phyloP scores from a whole-genome alignment of 164 flowering plant genomes.

The Magnolia sinica region DNA sequence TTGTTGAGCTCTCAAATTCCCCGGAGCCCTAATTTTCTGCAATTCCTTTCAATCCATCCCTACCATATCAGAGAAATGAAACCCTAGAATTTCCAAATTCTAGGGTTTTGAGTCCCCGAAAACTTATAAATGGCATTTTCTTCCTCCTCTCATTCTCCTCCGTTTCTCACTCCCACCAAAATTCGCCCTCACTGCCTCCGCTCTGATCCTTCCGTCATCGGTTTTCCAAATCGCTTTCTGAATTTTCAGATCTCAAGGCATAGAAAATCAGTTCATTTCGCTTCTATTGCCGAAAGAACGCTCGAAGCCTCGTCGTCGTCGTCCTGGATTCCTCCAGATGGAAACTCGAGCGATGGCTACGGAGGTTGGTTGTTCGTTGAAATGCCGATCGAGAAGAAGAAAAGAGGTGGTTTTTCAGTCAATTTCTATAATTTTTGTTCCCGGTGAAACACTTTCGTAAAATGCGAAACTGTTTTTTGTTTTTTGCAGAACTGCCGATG shows the following conservation, averaged over 20 bases:
- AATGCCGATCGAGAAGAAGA: constrained; percentile 22
- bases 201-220: constrained; percentile 9
- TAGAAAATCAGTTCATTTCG: constrained; percentile 6
- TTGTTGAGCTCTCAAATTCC: background rate
- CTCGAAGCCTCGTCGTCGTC: constrained; percentile 8
- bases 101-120: background rate
- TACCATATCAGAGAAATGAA: constrained; percentile 7
- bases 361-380: constrained; percentile 59
- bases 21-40: background rate
- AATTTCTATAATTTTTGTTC: background rate
- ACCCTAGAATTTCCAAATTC: constrained; percentile 9
- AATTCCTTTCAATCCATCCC: background rate
- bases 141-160: constrained; percentile 11
- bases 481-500: constrained; percentile 29
- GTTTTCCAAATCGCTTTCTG: constrained; percentile 11
- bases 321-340: constrained; percentile 38
- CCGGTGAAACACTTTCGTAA: background rate
- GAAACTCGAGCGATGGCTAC: constrained; percentile 22
- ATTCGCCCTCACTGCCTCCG: constrained; percentile 14
- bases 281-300: constrained; percentile 22
- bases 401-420: constrained; percentile 22
- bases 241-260: constrained; percentile 1
- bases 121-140: constrained; percentile 7
- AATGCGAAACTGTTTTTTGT: background rate
- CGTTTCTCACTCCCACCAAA: constrained; percentile 15